Evolutionary conservation across 371 early-diverging fungal species (phyloP).

Genomic region (Haplosporangium sp.): DNA sequence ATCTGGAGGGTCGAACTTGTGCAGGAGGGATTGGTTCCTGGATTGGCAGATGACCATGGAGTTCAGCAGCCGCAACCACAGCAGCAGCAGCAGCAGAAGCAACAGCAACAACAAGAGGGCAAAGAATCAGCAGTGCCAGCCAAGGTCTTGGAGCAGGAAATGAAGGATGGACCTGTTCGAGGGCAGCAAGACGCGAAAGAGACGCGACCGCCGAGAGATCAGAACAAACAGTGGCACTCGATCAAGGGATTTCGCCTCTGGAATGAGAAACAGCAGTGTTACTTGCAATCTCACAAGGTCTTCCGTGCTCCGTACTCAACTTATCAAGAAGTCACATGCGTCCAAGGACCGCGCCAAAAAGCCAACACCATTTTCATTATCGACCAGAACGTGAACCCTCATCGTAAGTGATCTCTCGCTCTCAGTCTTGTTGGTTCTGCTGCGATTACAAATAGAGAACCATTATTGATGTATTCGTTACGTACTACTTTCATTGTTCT

Average conservation of each 20-base stretch:
- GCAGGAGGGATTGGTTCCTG: conserved; percentile 24
- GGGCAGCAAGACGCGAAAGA: background rate
- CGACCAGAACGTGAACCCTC: conserved; percentile 43
- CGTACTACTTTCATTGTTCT: background rate
- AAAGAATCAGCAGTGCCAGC: background rate
- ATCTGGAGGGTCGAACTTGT: conserved; percentile 43
- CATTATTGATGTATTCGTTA: background rate
- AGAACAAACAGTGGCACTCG: conserved; percentile 42
- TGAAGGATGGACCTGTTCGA: conserved; percentile 10
- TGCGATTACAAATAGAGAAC: background rate
- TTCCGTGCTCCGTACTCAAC: conserved; percentile 35
- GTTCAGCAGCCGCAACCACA: conserved; percentile 1
- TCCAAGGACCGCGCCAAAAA: conserved; percentile 40
- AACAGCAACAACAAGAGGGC: background rate
- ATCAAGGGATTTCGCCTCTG: conserved; percentile 50
- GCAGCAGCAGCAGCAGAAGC: background rate
- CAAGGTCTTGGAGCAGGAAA: conserved; percentile 6
- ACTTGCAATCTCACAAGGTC: conserved; percentile 41
- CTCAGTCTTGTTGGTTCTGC: background rate
- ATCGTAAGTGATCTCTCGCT: conserved; percentile 17
- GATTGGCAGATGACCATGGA: conserved; percentile 37
- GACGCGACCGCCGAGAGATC: conserved; percentile 1
- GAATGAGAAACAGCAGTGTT: conserved; percentile 39
- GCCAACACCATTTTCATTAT: conserved; percentile 46
- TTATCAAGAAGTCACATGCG: conserved; percentile 43